Evolutionary conservation across 2,329 filamentous ascomycete species (phyloP).

Genomic region (Cordyceps pruinosa): DNA sequence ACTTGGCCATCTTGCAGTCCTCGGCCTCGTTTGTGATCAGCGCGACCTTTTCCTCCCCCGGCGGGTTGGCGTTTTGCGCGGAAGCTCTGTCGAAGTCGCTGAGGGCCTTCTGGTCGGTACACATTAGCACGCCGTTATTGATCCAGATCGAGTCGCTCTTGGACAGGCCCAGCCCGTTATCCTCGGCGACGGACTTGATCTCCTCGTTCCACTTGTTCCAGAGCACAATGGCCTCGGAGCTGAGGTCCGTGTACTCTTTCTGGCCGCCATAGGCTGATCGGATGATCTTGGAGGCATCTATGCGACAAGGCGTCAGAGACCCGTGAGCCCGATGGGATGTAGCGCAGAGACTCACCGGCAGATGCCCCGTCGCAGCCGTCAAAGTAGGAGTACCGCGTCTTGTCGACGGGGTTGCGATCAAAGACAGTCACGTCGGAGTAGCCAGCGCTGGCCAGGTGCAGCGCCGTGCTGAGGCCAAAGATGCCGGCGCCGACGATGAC

Average conservation of each 20-base stretch:
- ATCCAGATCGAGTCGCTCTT: constrained; percentile 24
- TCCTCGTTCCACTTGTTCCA: constrained; percentile 42
- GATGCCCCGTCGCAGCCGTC: constrained; percentile 37
- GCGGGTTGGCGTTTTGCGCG: neutral
- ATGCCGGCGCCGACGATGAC: constrained; percentile 7
- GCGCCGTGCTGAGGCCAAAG: constrained; percentile 30
- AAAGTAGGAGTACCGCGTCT: constrained; percentile 33
- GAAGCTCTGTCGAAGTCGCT: neutral
- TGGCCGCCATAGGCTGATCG: constrained; percentile 33
- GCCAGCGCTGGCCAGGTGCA: constrained; percentile 29
- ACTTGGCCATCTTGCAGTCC: constrained; percentile 18
- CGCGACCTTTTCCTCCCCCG: neutral
- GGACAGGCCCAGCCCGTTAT: neutral
- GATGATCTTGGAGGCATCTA: constrained; percentile 33
- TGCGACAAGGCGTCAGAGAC: neutral
- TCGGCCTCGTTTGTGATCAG: neutral
- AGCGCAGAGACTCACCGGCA: constrained; percentile 24
- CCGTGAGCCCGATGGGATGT: too few relatives aligned
- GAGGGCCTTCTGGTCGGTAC: neutral
- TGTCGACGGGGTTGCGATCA: constrained; percentile 38
- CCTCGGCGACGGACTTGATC: constrained; percentile 26
- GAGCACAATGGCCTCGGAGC: constrained; percentile 32
- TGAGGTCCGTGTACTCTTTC: constrained; percentile 39
- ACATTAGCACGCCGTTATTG: constrained; percentile 26
- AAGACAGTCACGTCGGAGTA: constrained; percentile 42